Conservation (phyloP, 2,329 filamentous ascomycete species). For the Ophiostoma triangulosporum region DNA sequence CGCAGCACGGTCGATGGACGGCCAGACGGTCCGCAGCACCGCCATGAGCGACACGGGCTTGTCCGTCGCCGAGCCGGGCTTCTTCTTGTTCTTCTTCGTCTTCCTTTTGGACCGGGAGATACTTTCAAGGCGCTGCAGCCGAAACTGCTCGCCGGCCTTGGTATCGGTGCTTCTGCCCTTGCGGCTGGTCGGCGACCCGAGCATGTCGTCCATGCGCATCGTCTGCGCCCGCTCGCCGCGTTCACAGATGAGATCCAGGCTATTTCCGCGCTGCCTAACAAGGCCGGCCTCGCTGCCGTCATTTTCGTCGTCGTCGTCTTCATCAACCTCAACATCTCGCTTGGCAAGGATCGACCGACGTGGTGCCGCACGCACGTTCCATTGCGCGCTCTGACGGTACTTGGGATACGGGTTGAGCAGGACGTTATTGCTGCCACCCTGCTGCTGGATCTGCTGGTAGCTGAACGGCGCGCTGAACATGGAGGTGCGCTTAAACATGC, state of each 20-base stretch:
- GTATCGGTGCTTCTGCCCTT: background rate
- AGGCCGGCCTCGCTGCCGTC: background rate
- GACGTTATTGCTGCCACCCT: background rate
- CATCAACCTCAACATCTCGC: background rate
- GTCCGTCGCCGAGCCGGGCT: background rate
- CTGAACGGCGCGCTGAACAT: constrained; percentile 4
- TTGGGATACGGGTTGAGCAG: background rate
- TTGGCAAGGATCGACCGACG: too few relatives aligned
- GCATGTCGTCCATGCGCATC: constrained; percentile 1
- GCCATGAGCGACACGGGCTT: background rate
- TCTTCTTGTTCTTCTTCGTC: background rate
- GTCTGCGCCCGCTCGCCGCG: constrained; percentile 7
- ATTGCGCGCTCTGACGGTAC: background rate
- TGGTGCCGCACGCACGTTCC: too few relatives aligned
- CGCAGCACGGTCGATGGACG: constrained; percentile 38
- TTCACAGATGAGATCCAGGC: constrained; percentile 7
- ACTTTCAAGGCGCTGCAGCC: background rate
- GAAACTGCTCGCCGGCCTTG: background rate
- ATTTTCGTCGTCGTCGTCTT: background rate
- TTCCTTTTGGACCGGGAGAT: background rate
- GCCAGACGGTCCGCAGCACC: constrained; percentile 53
- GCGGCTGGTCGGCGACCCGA: background rate
- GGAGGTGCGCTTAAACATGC: background rate
- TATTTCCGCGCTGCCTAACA: background rate
- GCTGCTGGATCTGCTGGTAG: constrained; percentile 3